These are phyloP conservation scores for Fraxinus dipetala DNA, from an alignment of 305 asterid genomes.

Conservation along the genomic window DNA sequence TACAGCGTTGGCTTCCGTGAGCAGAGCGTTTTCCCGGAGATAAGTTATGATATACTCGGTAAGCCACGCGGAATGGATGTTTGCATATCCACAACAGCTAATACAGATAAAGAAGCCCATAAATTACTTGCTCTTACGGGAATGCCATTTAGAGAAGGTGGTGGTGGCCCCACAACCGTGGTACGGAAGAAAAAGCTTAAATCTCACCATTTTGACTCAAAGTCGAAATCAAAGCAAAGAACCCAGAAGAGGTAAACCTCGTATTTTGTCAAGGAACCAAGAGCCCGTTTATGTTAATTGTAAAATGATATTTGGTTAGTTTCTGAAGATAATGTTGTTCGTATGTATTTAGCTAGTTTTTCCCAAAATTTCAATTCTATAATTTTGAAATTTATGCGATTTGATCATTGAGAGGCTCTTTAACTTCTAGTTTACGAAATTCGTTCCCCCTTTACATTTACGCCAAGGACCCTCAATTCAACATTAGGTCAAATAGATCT, in stretches of 20 bases:
- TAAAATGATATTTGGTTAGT: constrained; percentile 5
- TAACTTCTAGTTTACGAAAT: neutral
- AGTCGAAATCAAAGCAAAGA: constrained; percentile 59
- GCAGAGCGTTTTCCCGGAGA: constrained; percentile 88
- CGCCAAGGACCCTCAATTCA: neutral
- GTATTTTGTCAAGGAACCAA: neutral
- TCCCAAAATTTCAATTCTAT: neutral
- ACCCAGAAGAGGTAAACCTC: constrained; percentile 45
- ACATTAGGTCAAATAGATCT: neutral
- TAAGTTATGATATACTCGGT: constrained; percentile 63
- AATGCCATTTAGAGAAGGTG: constrained; percentile 84
- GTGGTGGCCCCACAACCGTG: constrained; percentile 31
- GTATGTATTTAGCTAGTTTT: constrained; percentile 1
- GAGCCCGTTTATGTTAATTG: constrained; percentile 13
- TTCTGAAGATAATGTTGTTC: neutral
- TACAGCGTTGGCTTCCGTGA: constrained; percentile 79
- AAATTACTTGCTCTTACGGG: constrained; percentile 83
- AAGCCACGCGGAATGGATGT: constrained; percentile 95
- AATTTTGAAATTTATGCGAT: neutral
- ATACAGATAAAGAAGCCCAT: constrained; percentile 75
- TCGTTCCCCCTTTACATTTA: no score
- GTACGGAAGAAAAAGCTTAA: constrained; percentile 78
- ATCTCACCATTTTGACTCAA: constrained; percentile 86
- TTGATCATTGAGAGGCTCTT: neutral
- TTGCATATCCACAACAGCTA: constrained; percentile 80